Evolutionary conservation across 495 filamentous ascomycete genomes (phyloP), one percentile per base, ranked within the genome.

Genomic region (Penicillium canescens): DNA sequence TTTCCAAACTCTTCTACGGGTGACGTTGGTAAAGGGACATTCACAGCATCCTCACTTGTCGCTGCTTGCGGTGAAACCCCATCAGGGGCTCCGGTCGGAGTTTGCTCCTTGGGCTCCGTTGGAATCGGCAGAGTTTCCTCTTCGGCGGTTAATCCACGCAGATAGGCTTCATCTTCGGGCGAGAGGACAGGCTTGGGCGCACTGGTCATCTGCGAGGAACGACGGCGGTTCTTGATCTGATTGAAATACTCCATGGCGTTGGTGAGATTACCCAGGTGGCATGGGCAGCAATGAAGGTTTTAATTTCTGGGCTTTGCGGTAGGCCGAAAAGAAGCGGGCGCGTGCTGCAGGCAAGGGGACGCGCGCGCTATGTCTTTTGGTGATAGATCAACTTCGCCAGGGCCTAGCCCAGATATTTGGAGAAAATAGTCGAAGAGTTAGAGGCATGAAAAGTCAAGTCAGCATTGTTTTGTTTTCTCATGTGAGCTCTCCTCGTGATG

Each of bases 161-260:
- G 60, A 55, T 82, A 85, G 20, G 71, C 69, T 60, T 85, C 83
- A 45, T 86, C 83, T 50, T 79, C 77, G 18, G 75, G 61, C 8
- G 70, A 79, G 9, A 86, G 59, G 10, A 85, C 75, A 9, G 78
- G 82, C 31, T 75, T 68, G 10, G 74, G 71, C 13, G 68, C 50
- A n/a, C 59, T 67, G 47, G 41, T 26, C 59, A 67, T 56, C 50
- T 62, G 56, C 16, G 68, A 63, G 35, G 63, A 54, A 35, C 65
- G 56, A 44, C 56, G 59, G 46, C 69, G 57, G 63, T 63, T 61
- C 62, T 72, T 60, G 41, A 68, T 56, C 52, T 72, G 59, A 38
- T 60, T 73, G 28, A 81, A 60, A 48, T 78, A 76, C 44, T 77
- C 66, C 68, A 80, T 75, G 2, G 51, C 34, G 2, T 24, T 23